These are phyloP conservation scores for Penicillium flavigenum DNA, from an alignment of 495 filamentous ascomycete species.

Conservation along the genomic window DNA sequence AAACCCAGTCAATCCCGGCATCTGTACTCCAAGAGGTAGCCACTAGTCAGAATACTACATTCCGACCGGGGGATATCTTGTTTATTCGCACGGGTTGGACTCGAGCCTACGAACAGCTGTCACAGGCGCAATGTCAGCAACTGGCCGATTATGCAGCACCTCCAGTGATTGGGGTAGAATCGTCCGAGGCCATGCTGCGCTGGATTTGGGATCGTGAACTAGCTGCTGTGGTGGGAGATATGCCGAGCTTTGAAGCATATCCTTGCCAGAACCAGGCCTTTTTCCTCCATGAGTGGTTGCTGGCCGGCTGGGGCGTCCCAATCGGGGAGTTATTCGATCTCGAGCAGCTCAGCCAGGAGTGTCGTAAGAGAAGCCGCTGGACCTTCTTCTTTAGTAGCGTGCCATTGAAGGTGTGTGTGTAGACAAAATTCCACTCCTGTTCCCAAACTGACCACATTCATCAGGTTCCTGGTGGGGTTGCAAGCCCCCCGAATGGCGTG, in stretches of 20 bases:
- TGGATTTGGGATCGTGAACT: slow-evolving; percentile 54
- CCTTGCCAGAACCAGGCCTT: slow-evolving; percentile 31
- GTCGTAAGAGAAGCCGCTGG: slow-evolving; percentile 43
- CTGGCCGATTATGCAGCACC: slow-evolving; percentile 30
- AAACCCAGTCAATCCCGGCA: slow-evolving; percentile 40
- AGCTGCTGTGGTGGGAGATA: slow-evolving; percentile 53
- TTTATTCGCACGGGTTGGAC: slow-evolving; percentile 55
- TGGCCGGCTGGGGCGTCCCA: slow-evolving; percentile 56
- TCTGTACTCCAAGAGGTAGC: slow-evolving; percentile 41
- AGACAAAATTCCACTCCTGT: not conserved
- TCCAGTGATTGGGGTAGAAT: slow-evolving; percentile 47
- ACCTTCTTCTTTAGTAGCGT: slow-evolving; percentile 56
- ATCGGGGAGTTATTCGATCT: slow-evolving; percentile 62
- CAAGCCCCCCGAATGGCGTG: slow-evolving; percentile 52
- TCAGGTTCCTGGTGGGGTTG: slow-evolving; percentile 52
- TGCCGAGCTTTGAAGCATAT: slow-evolving; percentile 45
- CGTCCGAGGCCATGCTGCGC: slow-evolving; percentile 38
- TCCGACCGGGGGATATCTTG: slow-evolving; percentile 54
- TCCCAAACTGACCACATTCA: not conserved
- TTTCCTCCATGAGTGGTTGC: slow-evolving; percentile 52
- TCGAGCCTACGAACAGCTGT: slow-evolving; percentile 39
- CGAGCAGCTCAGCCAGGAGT: slow-evolving; percentile 47
- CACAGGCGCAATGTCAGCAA: slow-evolving; percentile 26
- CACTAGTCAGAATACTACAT: slow-evolving; percentile 32
- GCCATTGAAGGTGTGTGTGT: slow-evolving; percentile 51